Evolutionary conservation across 169 alveolate species (phyloP).

Genomic region (Eimeria sp.): DNA sequence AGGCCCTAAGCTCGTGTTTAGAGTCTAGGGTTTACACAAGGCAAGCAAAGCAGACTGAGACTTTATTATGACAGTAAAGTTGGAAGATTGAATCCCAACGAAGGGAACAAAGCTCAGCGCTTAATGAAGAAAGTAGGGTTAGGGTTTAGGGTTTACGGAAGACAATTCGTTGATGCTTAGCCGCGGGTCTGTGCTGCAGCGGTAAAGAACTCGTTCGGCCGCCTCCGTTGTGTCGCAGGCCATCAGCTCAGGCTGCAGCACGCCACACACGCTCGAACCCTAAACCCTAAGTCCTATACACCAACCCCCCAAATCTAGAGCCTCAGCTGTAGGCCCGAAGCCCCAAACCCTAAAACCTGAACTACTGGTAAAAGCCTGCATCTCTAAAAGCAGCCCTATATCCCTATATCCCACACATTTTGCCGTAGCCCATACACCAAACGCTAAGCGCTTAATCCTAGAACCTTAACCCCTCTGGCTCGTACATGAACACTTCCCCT

Average conservation of each 20-base stretch:
- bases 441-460: not conserved
- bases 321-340: not conserved
- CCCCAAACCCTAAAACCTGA: not conserved
- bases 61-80: not conserved
- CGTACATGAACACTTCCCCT: no score
- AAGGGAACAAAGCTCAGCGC: not conserved
- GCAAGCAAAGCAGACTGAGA: not conserved
- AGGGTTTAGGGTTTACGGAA: constrained; percentile 16
- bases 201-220: constrained; percentile 54
- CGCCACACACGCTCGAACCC: not conserved
- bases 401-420: not conserved
- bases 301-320: not conserved
- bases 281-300: not conserved
- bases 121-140: not conserved
- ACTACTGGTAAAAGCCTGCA: not conserved
- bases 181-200: constrained; percentile 73
- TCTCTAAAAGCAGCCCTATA: not conserved
- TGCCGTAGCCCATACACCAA: not conserved
- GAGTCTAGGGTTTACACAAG: not conserved
- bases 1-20: not conserved
- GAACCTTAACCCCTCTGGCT: not conserved
- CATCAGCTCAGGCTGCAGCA: constrained; percentile 58
- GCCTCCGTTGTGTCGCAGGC: constrained; percentile 62
- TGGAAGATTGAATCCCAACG: not conserved
- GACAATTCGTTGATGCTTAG: constrained; percentile 47